Evolutionary conservation across 2,329 filamentous ascomycete genomes (phyloP).

Genomic region (Aureobasidium sp.): DNA sequence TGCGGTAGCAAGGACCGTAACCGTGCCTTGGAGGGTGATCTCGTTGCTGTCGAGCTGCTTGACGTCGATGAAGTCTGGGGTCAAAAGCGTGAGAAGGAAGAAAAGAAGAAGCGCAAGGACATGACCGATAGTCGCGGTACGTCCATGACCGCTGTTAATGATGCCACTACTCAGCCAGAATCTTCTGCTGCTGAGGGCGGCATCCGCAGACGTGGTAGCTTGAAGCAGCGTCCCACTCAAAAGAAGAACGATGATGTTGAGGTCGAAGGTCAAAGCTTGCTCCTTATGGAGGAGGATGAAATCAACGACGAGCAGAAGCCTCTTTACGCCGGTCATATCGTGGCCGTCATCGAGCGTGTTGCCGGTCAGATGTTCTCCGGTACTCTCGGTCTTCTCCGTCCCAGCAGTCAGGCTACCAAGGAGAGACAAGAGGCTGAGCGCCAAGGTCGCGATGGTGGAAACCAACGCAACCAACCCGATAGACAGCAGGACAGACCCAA

Average conservation of each 20-base stretch:
- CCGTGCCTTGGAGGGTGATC: constrained; percentile 88
- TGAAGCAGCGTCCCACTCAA: constrained; percentile 92
- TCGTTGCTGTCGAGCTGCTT: constrained; percentile 90
- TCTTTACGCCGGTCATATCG: constrained; percentile 91
- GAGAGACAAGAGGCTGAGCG: constrained; percentile 98
- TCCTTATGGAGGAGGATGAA: constrained; percentile 96
- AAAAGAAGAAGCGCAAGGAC: constrained; percentile 99
- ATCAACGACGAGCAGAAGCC: constrained; percentile 98
- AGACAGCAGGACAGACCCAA: constrained; percentile 94
- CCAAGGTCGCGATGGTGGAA: constrained; percentile 75
- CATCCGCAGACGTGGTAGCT: constrained; percentile 84
- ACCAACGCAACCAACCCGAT: constrained; percentile 65
- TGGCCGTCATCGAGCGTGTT: constrained; percentile 93
- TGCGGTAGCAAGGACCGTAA: constrained; percentile 99
- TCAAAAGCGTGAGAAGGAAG: constrained; percentile 98
- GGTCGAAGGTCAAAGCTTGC: constrained; percentile 92
- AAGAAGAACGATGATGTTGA: constrained; percentile 99
- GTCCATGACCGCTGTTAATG: constrained; percentile 59
- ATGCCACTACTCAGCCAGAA: constrained; percentile 50
- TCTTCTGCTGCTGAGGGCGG: constrained; percentile 68
- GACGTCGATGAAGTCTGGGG: constrained; percentile 98
- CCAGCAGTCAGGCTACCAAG: constrained; percentile 96
- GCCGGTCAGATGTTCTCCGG: constrained; percentile 98
- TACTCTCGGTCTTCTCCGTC: constrained; percentile 84
- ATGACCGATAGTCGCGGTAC: constrained; percentile 85